Percentiles rank a stretch among this genome's conserved stretches.
phyloP scores from a whole-genome alignment of 352 stramenopile species.

The Phytophthora hybrid region DNA sequence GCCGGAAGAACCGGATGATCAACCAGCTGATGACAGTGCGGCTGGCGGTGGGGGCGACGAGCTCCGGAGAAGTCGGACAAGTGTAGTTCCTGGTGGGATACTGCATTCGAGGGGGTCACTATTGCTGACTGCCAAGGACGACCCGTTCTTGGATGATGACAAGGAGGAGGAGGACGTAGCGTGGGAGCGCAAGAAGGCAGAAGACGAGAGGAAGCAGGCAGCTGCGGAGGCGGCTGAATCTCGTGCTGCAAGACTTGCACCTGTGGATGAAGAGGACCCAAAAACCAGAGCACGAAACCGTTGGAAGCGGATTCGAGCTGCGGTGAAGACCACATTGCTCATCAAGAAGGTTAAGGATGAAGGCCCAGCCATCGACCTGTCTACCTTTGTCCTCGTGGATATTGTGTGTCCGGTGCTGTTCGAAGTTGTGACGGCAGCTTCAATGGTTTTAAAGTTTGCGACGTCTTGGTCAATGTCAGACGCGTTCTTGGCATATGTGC shows the following conservation, averaged over 20 bases:
- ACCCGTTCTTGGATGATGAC: slow-evolving; percentile 63
- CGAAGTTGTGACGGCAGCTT: slow-evolving; percentile 60
- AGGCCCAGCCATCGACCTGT: slow-evolving; percentile 69
- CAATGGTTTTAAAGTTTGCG: slow-evolving; percentile 63
- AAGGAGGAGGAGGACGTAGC: slow-evolving; percentile 68
- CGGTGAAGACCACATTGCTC: slow-evolving; percentile 64
- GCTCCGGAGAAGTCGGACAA: slow-evolving; percentile 32
- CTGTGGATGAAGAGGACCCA: slow-evolving; percentile 12
- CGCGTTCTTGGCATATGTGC: slow-evolving; percentile 75
- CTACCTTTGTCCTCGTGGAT: slow-evolving; percentile 81
- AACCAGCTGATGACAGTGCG: slow-evolving; percentile 10
- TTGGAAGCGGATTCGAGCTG: slow-evolving; percentile 64
- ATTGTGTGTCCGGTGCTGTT: slow-evolving; percentile 80
- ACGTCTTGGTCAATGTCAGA: slow-evolving; percentile 65
- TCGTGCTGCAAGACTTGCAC: slow-evolving; percentile 20
- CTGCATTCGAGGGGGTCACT: slow-evolving; percentile 37
- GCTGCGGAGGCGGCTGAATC: slow-evolving; percentile 29
- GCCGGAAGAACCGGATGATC: slow-evolving; percentile 24
- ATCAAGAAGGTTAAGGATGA: slow-evolving; percentile 68
- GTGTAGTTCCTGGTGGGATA: slow-evolving; percentile 23
- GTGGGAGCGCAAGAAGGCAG: slow-evolving; percentile 46
- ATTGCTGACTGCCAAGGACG: slow-evolving; percentile 57
- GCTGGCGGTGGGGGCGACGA: slow-evolving; percentile 11
- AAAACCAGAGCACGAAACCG: slow-evolving; percentile 44
- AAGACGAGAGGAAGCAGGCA: slow-evolving; percentile 36